Base-by-base conservation (phyloP, 257 asterid species). In the Salvia splendens region DNA sequence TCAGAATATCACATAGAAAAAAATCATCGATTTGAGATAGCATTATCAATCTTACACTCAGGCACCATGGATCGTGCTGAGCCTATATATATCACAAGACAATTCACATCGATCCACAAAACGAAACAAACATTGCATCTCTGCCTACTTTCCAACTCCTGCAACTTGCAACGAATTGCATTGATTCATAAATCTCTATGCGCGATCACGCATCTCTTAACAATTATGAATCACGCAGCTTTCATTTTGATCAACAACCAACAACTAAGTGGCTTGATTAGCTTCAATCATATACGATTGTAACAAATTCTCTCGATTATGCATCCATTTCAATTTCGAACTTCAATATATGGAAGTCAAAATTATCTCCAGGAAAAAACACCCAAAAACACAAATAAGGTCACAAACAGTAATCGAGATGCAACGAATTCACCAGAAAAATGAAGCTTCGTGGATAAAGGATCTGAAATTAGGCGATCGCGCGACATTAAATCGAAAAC, bases 381-480 rank as follows among this genome's bases (percentile, higher is more conserved):
- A 48, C 50, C 50, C 0, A 43, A 54, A 24, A 30, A 17, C 24
- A 10, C 48, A 64, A 64, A 30, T 48, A 43, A 47, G 42, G 64
- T 45, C 3, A 65, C 10, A 65, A 6, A 11, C 35, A 16, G 52
- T 8, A 69, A 61, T 56, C 16, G 43, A 75, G 4, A 41, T 17
- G 8, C 35, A 8, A 33, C 11, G 50, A 61, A 32, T 61, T 7
- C 50, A 17, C 15, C 55, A 20, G n/a, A 48, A 57, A 0, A 50
- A 6, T 8, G 4, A 36, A 67, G 9, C 16, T 59, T 14, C 24
- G 7, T 8, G 42, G 64, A 15, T 17, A 36, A 52, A 45, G 58
- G 81, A 77, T 83, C 85, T 53, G 71, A 58, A 47, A 40, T 8
- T 53, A 14, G 64, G 3, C 76, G 42, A 64, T 76, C 65, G 58